Evolutionary conservation across 371 early-diverging fungal genomes (phyloP).

Genomic region (Mucor piriformis): DNA sequence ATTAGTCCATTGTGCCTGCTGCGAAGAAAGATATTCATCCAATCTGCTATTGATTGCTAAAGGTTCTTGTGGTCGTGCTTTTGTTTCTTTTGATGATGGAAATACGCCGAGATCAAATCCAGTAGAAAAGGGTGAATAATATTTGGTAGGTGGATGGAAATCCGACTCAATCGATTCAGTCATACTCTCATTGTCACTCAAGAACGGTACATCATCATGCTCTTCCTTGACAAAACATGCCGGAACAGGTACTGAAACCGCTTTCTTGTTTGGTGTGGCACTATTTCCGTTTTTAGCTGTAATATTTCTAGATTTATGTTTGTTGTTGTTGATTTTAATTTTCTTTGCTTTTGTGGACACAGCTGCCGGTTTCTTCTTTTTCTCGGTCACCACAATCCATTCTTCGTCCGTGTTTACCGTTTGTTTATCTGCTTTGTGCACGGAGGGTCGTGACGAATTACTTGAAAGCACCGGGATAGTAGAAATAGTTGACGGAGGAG

Average conservation of each 20-base stretch:
- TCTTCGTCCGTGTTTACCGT: neutral
- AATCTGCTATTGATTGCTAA: neutral
- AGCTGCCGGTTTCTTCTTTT: neutral
- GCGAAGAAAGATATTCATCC: neutral
- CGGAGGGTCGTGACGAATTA: neutral
- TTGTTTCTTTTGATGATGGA: neutral
- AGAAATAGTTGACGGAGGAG: too few relatives aligned
- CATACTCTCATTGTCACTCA: slow-evolving; percentile 20
- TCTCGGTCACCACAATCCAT: slow-evolving; percentile 2
- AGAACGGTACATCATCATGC: slow-evolving; percentile 10
- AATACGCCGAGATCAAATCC: slow-evolving; percentile 24
- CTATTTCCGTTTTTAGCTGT: neutral
- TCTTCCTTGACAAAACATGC: neutral
- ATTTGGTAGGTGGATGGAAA: neutral
- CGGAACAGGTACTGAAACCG: neutral
- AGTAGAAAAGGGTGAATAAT: slow-evolving; percentile 28
- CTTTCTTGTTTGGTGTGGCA: neutral
- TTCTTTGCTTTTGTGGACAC: neutral
- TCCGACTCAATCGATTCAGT: slow-evolving; percentile 7
- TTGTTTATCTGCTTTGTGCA: neutral
- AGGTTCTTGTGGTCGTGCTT: neutral
- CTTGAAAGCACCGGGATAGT: neutral
- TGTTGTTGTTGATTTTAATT: neutral
- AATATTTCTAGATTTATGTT: neutral
- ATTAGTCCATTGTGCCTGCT: neutral